Percentiles rank a stretch among this genome's conserved stretches.
Conservation (phyloP, 805 yeast species). For the Wickerhamomyces silvicola region DNA sequence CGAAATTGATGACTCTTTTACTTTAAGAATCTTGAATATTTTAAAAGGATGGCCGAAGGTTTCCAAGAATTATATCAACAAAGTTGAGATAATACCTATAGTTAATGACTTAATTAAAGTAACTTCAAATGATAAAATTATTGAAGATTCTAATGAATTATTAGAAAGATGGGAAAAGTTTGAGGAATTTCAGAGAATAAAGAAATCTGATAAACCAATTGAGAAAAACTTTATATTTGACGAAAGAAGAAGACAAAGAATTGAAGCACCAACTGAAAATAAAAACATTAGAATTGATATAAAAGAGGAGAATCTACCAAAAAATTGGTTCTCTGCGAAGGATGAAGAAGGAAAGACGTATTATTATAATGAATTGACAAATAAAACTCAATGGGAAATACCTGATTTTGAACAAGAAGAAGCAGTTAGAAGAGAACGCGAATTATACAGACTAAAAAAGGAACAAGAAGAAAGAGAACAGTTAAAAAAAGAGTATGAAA, state of each 20-base stretch:
- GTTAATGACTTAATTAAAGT: slow-evolving; percentile 36
- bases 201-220: slow-evolving; percentile 36
- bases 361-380: slow-evolving; percentile 39
- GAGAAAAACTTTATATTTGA: slow-evolving; percentile 4
- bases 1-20: slow-evolving; percentile 32
- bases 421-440: slow-evolving; percentile 15
- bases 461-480: slow-evolving; percentile 22
- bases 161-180: slow-evolving; percentile 65
- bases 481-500: slow-evolving; percentile 18
- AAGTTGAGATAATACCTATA: slow-evolving; percentile 64
- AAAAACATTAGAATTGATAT: neutral
- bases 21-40: slow-evolving; percentile 46
- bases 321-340: slow-evolving; percentile 60
- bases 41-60: slow-evolving; percentile 61
- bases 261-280: neutral
- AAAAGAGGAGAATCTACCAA: slow-evolving; percentile 4
- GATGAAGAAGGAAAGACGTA: slow-evolving; percentile 39
- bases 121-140: slow-evolving; percentile 24
- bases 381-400: slow-evolving; percentile 52
- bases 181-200: slow-evolving; percentile 81
- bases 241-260: slow-evolving; percentile 16
- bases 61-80: slow-evolving; percentile 70
- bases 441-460: slow-evolving; percentile 25
- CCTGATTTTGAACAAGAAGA: slow-evolving; percentile 31
- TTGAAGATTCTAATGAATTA: slow-evolving; percentile 35